These are phyloP conservation scores for Nothophoma quercina DNA, from an alignment of 2,329 filamentous ascomycete genomes.

Conservation along the genomic window DNA sequence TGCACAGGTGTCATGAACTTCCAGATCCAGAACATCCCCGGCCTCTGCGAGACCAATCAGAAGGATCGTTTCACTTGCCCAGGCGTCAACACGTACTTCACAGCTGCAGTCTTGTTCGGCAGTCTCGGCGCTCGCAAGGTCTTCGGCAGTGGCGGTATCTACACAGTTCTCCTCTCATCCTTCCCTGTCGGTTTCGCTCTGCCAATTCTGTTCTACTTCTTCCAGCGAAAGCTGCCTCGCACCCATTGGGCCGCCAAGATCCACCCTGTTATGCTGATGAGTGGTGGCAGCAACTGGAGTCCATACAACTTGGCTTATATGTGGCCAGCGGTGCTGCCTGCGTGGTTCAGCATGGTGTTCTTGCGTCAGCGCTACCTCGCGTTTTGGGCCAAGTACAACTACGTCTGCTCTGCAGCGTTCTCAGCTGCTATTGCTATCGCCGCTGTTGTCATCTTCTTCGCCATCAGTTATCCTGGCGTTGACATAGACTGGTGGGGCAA, in stretches of 20 bases:
- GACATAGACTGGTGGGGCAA: conserved; percentile 51
- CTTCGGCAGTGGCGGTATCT: conserved; percentile 59
- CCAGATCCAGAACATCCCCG: conserved; percentile 57
- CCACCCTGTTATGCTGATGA: conserved; percentile 16
- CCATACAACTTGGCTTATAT: conserved; percentile 60
- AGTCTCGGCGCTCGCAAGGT: conserved; percentile 61
- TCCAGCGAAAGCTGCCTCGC: background rate
- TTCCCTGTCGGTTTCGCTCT: conserved; percentile 60
- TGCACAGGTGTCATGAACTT: conserved; percentile 58
- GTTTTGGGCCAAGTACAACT: conserved; percentile 65
- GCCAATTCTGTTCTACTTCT: conserved; percentile 53
- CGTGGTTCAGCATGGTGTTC: conserved; percentile 42
- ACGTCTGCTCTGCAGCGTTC: conserved; percentile 61
- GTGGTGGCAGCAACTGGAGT: conserved; percentile 13
- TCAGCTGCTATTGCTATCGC: conserved; percentile 60
- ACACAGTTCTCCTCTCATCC: conserved; percentile 58
- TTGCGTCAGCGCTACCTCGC: conserved; percentile 55
- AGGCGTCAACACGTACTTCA: conserved; percentile 64
- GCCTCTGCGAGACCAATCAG: conserved; percentile 59
- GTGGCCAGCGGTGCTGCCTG: conserved; percentile 57
- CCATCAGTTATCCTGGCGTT: conserved; percentile 56
- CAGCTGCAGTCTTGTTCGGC: conserved; percentile 64
- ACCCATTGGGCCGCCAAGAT: conserved; percentile 36
- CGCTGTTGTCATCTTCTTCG: conserved; percentile 63
- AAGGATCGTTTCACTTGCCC: conserved; percentile 56